Conservation (phyloP, 2,329 filamentous ascomycete genomes). For the Penicillium sp. region DNA sequence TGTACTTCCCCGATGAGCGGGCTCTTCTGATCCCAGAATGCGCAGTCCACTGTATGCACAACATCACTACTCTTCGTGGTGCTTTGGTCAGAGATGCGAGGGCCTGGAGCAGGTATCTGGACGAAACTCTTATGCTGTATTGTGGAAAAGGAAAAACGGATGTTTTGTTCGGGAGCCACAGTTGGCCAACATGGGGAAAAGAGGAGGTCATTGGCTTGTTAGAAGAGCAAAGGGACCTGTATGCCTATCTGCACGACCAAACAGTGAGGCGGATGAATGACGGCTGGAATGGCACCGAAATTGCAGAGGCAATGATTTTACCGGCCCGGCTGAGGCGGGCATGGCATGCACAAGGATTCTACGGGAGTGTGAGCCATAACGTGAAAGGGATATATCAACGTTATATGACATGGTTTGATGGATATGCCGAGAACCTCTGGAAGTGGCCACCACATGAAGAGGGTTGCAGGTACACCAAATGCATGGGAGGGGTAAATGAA, state of each 20-base stretch:
- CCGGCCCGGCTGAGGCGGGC: slow-evolving; percentile 31
- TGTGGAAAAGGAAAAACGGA: slow-evolving; percentile 32
- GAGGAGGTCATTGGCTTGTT: slow-evolving; percentile 31
- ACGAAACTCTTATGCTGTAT: slow-evolving; percentile 44
- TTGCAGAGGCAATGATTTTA: slow-evolving; percentile 45
- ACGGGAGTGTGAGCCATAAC: slow-evolving; percentile 46
- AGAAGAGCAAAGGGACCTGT: slow-evolving; percentile 43
- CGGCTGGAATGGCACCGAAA: slow-evolving; percentile 42
- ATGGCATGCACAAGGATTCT: slow-evolving; percentile 41
- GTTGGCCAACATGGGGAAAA: slow-evolving; percentile 48
- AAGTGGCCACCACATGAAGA: slow-evolving; percentile 37
- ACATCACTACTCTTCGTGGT: slow-evolving; percentile 47
- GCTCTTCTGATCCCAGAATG: no score
- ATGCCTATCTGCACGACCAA: slow-evolving; percentile 47
- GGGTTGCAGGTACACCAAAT: slow-evolving; percentile 32
- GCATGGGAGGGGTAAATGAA: no score
- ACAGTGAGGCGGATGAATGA: slow-evolving; percentile 45
- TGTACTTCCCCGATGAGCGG: no score
- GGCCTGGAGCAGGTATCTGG: slow-evolving; percentile 44
- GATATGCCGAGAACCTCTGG: slow-evolving; percentile 41
- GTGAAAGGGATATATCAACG: slow-evolving; percentile 44
- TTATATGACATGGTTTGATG: slow-evolving; percentile 38
- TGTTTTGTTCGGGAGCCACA: slow-evolving; percentile 43
- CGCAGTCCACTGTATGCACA: no score
- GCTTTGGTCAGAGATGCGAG: slow-evolving; percentile 47